Conservation (phyloP, 2,329 filamentous ascomycete species). For the Trichoderma sp. region DNA sequence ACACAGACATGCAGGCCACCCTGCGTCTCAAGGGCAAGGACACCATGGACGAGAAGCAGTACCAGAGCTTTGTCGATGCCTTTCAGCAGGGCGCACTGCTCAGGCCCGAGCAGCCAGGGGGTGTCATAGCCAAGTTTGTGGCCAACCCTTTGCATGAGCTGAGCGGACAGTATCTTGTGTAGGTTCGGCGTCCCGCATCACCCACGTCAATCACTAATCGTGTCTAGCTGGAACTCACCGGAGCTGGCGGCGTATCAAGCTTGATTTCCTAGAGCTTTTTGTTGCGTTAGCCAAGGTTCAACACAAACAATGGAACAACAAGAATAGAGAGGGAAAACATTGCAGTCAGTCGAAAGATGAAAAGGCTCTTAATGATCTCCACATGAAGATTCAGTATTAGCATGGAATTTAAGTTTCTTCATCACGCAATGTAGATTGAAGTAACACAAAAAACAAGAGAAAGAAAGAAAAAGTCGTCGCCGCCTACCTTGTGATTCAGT, state of each 20-base stretch:
- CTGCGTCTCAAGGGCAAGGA: slow-evolving; percentile 64
- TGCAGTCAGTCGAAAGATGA: slow-evolving; percentile 79
- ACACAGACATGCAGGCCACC: slow-evolving; percentile 88
- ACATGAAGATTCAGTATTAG: slow-evolving; percentile 73
- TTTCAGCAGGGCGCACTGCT: slow-evolving; percentile 73
- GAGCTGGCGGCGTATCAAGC: slow-evolving; percentile 59
- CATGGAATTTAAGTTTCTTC: slow-evolving; percentile 71
- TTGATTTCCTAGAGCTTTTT: slow-evolving; percentile 30
- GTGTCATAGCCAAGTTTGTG: slow-evolving; percentile 81
- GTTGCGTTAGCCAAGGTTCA: slow-evolving; percentile 31
- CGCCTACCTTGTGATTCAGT: slow-evolving; percentile 35
- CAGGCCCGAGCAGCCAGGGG: slow-evolving; percentile 79
- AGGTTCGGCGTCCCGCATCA: slow-evolving; percentile 35
- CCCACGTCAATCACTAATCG: neutral
- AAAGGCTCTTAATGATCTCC: slow-evolving; percentile 70
- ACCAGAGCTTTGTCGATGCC: slow-evolving; percentile 68
- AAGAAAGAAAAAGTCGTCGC: slow-evolving; percentile 30
- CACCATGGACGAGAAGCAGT: slow-evolving; percentile 57
- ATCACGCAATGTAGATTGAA: slow-evolving; percentile 54
- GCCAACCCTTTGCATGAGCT: slow-evolving; percentile 65
- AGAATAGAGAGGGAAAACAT: slow-evolving; percentile 35
- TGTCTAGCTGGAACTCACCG: slow-evolving; percentile 43
- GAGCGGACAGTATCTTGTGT: slow-evolving; percentile 76
- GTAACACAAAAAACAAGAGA: slow-evolving; percentile 30
- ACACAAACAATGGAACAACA: slow-evolving; percentile 17